A percentile compares a stretch with the other conserved stretches of the same genome.
These are phyloP conservation scores for Penicillium bialowiezense DNA, from an alignment of 495 filamentous ascomycete species.

Conservation along the genomic window DNA sequence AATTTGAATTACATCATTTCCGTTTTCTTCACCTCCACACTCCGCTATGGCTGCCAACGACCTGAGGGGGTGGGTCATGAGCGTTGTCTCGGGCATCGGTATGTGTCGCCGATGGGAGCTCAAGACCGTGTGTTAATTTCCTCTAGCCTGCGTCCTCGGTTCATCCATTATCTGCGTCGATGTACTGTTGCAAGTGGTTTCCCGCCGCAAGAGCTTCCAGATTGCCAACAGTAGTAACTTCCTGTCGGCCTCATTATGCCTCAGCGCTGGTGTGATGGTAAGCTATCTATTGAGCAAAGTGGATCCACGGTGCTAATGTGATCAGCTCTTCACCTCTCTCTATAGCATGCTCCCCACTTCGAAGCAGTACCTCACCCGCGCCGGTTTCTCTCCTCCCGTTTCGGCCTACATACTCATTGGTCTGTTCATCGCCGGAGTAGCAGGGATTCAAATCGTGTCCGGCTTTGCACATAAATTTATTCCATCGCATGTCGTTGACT, in stretches of 20 bases:
- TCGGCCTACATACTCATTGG: conserved; percentile 73
- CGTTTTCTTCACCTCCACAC: conserved; percentile 15
- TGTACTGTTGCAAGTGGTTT: conserved; percentile 65
- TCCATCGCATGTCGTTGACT: conserved; percentile 92
- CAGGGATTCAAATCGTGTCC: conserved; percentile 80
- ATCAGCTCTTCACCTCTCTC: conserved; percentile 84
- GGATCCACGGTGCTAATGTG: conserved; percentile 3
- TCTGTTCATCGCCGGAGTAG: conserved; percentile 76
- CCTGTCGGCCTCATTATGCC: conserved; percentile 79
- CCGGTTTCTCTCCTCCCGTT: conserved; percentile 58
- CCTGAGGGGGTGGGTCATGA: conserved; percentile 91
- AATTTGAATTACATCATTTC: conserved; percentile 17
- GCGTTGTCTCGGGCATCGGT: conserved; percentile 78
- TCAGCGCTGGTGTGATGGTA: conserved; percentile 99
- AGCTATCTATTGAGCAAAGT: conserved; percentile 15
- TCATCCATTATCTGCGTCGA: conserved; percentile 87
- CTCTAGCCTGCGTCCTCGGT: conserved; percentile 72
- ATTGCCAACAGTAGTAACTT: conserved; percentile 89
- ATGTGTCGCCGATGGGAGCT: conserved; percentile 18
- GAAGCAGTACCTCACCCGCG: conserved; percentile 67
- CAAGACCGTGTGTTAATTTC: not conserved
- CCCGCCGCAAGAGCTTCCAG: conserved; percentile 70
- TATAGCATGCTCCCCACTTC: conserved; percentile 93
- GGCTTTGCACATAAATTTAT: conserved; percentile 76
- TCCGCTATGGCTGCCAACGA: conserved; percentile 62